A percentile compares a stretch with the other conserved stretches of the same genome.
phyloP scores from a whole-genome alignment of 2,329 filamentous ascomycete species.

The Verticillium nonalfalfae region DNA sequence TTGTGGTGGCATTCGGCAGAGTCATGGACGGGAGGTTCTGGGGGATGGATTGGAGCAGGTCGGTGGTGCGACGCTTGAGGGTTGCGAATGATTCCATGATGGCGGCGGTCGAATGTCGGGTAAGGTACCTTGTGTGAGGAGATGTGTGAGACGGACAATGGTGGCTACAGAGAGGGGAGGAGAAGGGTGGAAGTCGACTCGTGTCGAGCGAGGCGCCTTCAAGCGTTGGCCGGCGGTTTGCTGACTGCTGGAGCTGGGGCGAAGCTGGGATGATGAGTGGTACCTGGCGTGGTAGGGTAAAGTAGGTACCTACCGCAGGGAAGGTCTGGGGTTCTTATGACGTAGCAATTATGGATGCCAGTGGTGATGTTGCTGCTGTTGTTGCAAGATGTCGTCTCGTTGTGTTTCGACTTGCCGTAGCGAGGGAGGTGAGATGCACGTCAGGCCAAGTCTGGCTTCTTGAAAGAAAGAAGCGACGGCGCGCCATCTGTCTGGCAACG shows the following conservation, averaged over 20 bases:
- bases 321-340: not conserved
- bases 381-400: not conserved
- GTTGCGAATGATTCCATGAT: constrained; percentile 46
- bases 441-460: too few relatives aligned
- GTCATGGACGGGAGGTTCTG: constrained; percentile 29
- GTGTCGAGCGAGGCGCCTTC: not conserved
- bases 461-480: too few relatives aligned
- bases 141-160: not conserved
- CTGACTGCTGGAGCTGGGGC: not conserved
- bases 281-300: not conserved
- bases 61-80: constrained; percentile 49
- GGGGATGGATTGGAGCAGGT: constrained; percentile 43
- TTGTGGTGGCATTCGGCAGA: constrained; percentile 2
- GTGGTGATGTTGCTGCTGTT: not conserved
- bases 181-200: not conserved
- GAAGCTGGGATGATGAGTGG: not conserved
- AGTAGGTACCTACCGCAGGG: too few relatives aligned
- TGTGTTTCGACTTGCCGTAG: too few relatives aligned
- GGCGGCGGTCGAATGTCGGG: not conserved
- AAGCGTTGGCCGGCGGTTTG: not conserved
- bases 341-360: not conserved
- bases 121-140: not conserved
- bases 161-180: not conserved
- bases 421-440: too few relatives aligned
- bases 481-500: not conserved